Conservation (phyloP, 2,329 filamentous ascomycete species). For the Lithohypha guttulata region DNA sequence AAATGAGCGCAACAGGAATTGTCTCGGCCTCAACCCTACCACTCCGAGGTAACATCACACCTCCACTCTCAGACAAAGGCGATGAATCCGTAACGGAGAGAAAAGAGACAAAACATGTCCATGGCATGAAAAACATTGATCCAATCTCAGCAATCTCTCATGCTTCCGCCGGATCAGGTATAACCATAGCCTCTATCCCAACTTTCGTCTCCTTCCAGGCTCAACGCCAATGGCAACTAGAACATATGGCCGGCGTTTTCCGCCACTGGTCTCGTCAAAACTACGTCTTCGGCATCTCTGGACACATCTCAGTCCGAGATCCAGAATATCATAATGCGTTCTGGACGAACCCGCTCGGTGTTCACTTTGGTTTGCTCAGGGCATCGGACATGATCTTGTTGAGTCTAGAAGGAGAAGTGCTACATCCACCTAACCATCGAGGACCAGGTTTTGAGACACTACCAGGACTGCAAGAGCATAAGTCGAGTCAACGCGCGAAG, state of each 20-base stretch:
- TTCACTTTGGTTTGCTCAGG: slow-evolving; percentile 55
- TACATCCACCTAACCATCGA: slow-evolving; percentile 32
- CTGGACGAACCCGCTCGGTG: slow-evolving; percentile 57
- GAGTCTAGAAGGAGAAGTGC: slow-evolving; percentile 50
- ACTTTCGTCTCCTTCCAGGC: slow-evolving; percentile 42
- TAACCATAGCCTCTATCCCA: slow-evolving; percentile 42
- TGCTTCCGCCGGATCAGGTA: slow-evolving; percentile 16
- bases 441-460: slow-evolving; percentile 38
- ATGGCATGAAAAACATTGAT: slow-evolving; percentile 21
- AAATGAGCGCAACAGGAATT: too few relatives aligned
- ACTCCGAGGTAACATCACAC: background rate
- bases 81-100: background rate
- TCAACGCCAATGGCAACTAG: slow-evolving; percentile 53
- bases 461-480: background rate
- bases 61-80: slow-evolving; percentile 4
- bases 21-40: too few relatives aligned
- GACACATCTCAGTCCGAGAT: slow-evolving; percentile 58
- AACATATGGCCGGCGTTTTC: slow-evolving; percentile 59
- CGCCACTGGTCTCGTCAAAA: slow-evolving; percentile 56
- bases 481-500: background rate
- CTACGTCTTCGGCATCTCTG: slow-evolving; percentile 58
- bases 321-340: slow-evolving; percentile 51
- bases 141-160: slow-evolving; percentile 23
- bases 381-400: slow-evolving; percentile 58
- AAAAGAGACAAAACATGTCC: slow-evolving; percentile 15